Percentiles rank a stretch among this genome's conserved stretches.
These are phyloP conservation scores for Apiospora rasikravindrae DNA, from an alignment of 2,329 filamentous ascomycete genomes.

Conservation along the genomic window DNA sequence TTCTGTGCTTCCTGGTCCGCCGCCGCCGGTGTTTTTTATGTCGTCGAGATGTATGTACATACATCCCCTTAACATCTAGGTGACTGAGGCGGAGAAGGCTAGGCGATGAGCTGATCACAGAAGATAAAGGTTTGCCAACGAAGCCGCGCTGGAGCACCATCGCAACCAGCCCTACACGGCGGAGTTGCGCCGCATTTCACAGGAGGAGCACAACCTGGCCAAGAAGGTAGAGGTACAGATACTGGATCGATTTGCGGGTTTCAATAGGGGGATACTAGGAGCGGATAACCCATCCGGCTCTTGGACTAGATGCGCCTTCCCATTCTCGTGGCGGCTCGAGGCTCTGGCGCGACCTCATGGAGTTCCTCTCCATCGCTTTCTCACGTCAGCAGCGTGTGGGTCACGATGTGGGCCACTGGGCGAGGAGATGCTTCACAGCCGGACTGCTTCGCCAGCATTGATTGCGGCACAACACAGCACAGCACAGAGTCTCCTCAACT, in stretches of 20 bases:
- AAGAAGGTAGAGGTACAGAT: neutral
- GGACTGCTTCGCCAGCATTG: too few species aligned
- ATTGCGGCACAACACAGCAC: too few species aligned
- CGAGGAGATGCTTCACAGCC: too few species aligned
- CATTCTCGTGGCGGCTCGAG: too few species aligned
- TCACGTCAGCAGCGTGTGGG: too few species aligned
- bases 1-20: neutral
- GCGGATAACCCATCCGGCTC: too few species aligned
- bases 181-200: neutral
- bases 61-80: neutral
- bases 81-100: neutral
- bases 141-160: neutral
- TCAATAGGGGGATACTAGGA: neutral
- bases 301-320: too few species aligned
- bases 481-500: too few species aligned
- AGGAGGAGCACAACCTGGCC: neutral
- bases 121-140: neutral
- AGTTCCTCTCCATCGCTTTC: neutral
- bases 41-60: neutral
- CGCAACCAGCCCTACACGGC: neutral
- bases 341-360: too few species aligned
- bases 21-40: neutral
- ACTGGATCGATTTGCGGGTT: neutral
- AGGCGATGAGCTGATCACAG: neutral
- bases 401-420: too few species aligned